These are phyloP conservation scores for Trichoderma koningii DNA, from an alignment of 2,329 filamentous ascomycete genomes.

Conservation along the genomic window DNA sequence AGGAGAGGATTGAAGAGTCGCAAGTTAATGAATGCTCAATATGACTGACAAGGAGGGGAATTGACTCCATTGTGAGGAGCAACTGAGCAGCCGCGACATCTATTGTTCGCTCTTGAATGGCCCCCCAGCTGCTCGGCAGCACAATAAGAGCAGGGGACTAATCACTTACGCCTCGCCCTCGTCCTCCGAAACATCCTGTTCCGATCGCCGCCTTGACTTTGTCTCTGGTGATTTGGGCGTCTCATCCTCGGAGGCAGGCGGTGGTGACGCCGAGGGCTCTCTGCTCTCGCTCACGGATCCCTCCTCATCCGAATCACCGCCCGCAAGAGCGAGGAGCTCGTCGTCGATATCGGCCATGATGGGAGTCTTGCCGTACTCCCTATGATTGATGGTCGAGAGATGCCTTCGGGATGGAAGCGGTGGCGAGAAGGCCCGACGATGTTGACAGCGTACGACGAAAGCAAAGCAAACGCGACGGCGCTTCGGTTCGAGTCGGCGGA, in stretches of 20 bases:
- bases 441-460: neutral
- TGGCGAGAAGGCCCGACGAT: conserved; percentile 16
- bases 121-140: neutral
- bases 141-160: conserved; percentile 17
- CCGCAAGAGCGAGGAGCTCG: conserved; percentile 89
- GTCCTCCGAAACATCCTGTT: conserved; percentile 56
- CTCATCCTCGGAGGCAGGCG: conserved; percentile 37
- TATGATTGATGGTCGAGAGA: neutral
- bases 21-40: conserved; percentile 27
- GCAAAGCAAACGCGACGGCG: conserved; percentile 18
- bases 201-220: conserved; percentile 53
- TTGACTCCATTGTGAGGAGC: conserved; percentile 9
- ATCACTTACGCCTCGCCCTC: conserved; percentile 57
- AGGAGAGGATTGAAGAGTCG: neutral
- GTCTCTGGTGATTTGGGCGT: conserved; percentile 42
- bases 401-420: conserved; percentile 15
- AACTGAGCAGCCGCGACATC: neutral
- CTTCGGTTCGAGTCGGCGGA: neutral
- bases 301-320: conserved; percentile 69
- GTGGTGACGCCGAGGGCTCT: conserved; percentile 57
- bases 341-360: conserved; percentile 89
- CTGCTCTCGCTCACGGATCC: conserved; percentile 56
- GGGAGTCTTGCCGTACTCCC: neutral
- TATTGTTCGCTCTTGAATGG: conserved; percentile 1
- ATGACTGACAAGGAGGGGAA: neutral